Evolutionary conservation across 768 basidiomycete genomes (phyloP).

Genomic region (Lactifluus subvellereus): DNA sequence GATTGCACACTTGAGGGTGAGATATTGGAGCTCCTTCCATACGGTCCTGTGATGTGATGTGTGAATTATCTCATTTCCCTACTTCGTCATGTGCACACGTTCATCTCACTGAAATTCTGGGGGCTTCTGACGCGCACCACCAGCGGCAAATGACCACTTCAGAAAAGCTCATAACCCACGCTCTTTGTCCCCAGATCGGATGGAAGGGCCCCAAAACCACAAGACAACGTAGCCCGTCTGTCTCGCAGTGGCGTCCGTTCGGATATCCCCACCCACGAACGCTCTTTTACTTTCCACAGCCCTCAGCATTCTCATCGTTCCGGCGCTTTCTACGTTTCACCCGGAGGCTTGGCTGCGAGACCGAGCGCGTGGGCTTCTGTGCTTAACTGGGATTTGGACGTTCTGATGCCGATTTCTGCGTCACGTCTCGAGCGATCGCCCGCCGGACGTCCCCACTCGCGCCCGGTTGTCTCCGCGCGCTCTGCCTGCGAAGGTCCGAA

Average conservation of each 20-base stretch:
- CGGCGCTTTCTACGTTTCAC: slow-evolving; percentile 11
- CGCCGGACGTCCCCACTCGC: background rate
- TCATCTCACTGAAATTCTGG: slow-evolving; percentile 5
- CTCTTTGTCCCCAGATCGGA: slow-evolving; percentile 24
- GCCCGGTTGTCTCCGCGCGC: background rate
- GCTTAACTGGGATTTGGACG: background rate
- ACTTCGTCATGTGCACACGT: slow-evolving; percentile 12
- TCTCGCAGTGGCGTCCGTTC: slow-evolving; percentile 5
- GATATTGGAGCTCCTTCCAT: background rate
- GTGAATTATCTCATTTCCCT: slow-evolving; percentile 12
- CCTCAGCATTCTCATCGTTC: background rate
- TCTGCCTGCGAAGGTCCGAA: background rate
- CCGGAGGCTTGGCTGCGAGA: slow-evolving; percentile 20
- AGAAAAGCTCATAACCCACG: slow-evolving; percentile 21
- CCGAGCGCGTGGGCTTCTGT: background rate
- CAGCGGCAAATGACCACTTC: slow-evolving; percentile 12
- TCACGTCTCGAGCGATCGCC: background rate
- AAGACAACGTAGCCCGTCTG: slow-evolving; percentile 1
- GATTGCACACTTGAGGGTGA: background rate
- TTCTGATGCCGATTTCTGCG: background rate
- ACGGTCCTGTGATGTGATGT: slow-evolving; percentile 12
- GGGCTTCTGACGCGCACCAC: slow-evolving; percentile 15
- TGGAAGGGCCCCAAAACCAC: slow-evolving; percentile 12
- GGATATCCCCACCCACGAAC: background rate
- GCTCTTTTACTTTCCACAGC: background rate